Percentiles rank a stretch among this genome's conserved stretches.
These are phyloP conservation scores for Sporothrix pallida DNA, from an alignment of 2,329 filamentous ascomycete genomes.

Conservation along the genomic window DNA sequence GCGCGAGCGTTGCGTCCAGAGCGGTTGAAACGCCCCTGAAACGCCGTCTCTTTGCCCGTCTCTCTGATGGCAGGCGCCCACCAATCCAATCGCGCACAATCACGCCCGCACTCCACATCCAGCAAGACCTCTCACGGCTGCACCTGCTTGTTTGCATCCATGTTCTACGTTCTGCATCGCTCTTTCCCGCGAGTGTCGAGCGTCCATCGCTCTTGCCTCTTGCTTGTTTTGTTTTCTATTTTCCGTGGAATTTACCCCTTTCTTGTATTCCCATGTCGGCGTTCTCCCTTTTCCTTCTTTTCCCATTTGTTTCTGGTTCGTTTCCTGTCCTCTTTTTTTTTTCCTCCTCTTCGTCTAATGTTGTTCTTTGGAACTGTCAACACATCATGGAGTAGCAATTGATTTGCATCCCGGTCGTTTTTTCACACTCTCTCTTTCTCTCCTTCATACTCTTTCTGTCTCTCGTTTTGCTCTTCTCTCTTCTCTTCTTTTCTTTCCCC, in stretches of 20 bases:
- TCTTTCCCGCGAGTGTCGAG: too few species aligned
- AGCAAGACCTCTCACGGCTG: neutral
- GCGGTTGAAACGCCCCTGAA: slow-evolving; percentile 21
- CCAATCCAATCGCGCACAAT: too few species aligned
- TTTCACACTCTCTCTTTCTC: neutral
- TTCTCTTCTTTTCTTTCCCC: neutral
- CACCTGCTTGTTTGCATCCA: neutral
- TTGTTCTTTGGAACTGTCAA: neutral
- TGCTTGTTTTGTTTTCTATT: neutral
- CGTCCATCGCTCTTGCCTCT: neutral
- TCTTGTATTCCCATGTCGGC: neutral
- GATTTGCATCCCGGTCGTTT: neutral
- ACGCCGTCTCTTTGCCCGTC: neutral
- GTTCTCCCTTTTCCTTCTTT: neutral
- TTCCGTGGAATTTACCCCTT: neutral
- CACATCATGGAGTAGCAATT: slow-evolving; percentile 2
- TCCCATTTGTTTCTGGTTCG: neutral
- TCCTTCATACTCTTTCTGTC: neutral
- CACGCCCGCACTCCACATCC: neutral
- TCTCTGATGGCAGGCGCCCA: too few species aligned
- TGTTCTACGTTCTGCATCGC: neutral
- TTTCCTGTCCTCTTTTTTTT: neutral
- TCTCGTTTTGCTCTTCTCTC: neutral
- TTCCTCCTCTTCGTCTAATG: neutral
- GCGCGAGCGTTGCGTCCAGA: slow-evolving; percentile 12